Evolutionary conservation across 257 asterid genomes (phyloP).

Genomic region (Lycium barbarum): DNA sequence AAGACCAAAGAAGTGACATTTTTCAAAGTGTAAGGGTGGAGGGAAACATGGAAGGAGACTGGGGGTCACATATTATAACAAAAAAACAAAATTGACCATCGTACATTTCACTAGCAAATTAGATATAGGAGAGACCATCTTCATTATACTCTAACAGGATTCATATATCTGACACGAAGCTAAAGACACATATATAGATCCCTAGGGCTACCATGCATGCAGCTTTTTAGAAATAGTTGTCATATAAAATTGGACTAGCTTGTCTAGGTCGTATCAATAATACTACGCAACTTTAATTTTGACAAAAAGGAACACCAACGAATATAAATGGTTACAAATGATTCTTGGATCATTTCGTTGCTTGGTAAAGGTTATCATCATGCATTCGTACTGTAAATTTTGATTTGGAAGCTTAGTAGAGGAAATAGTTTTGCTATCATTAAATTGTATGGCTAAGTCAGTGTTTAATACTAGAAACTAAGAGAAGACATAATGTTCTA

Average conservation of each 20-base stretch:
- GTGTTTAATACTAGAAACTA: no score
- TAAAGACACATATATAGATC: not conserved
- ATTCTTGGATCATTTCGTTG: not conserved
- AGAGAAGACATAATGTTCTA: no score
- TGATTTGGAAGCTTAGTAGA: not conserved
- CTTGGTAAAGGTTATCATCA: not conserved
- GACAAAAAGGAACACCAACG: not conserved
- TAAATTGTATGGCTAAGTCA: not conserved
- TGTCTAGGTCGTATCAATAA: not conserved
- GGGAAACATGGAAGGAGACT: constrained; percentile 28
- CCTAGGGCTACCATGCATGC: constrained; percentile 20
- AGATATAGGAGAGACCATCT: not conserved
- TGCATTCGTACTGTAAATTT: not conserved
- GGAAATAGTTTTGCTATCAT: not conserved
- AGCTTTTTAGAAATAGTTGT: not conserved
- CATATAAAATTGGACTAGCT: not conserved
- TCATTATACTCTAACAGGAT: not conserved
- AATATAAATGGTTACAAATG: not conserved
- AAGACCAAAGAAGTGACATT: no score
- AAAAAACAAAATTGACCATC: not conserved
- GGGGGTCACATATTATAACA: constrained; percentile 15
- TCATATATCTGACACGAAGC: not conserved
- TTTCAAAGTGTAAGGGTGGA: not conserved
- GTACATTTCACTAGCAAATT: not conserved
- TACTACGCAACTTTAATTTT: not conserved